Evolutionary conservation across 2,329 filamentous ascomycete genomes (phyloP).

Genomic region (Fusarium cicatricum): DNA sequence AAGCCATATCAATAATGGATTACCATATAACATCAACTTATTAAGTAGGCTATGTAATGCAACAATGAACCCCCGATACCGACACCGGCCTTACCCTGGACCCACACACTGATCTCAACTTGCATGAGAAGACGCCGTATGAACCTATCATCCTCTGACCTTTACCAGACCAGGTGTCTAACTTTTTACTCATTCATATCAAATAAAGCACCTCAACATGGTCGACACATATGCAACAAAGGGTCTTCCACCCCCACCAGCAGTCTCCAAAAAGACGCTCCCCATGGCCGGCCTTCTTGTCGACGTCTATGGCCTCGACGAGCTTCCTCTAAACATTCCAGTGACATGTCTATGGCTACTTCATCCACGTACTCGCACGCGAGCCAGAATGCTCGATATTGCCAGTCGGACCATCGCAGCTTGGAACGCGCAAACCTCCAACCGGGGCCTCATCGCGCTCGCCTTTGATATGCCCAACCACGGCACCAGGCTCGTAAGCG

Average conservation of each 20-base stretch:
- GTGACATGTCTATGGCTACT: conserved; percentile 91
- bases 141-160: neutral
- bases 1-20: too few species aligned
- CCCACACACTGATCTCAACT: conserved; percentile 18
- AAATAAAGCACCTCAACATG: conserved; percentile 22
- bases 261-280: conserved; percentile 70
- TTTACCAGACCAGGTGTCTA: neutral
- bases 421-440: conserved; percentile 63
- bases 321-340: conserved; percentile 65
- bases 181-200: neutral
- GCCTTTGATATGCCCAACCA: conserved; percentile 96
- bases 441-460: conserved; percentile 76
- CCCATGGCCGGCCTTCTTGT: conserved; percentile 81
- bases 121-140: neutral
- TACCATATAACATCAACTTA: neutral
- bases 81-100: conserved; percentile 25
- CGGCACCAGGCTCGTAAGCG: conserved; percentile 74
- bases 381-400: conserved; percentile 78
- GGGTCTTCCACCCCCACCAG: conserved; percentile 51
- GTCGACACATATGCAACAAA: conserved; percentile 44
- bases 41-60: neutral
- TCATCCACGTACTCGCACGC: conserved; percentile 77
- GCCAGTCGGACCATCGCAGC: conserved; percentile 73
- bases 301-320: conserved; percentile 81
- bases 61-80: neutral